Evolutionary conservation across 768 basidiomycete species (phyloP), one percentile per base, ranked within the genome.

Genomic region (Panaeolus cyanescens): DNA sequence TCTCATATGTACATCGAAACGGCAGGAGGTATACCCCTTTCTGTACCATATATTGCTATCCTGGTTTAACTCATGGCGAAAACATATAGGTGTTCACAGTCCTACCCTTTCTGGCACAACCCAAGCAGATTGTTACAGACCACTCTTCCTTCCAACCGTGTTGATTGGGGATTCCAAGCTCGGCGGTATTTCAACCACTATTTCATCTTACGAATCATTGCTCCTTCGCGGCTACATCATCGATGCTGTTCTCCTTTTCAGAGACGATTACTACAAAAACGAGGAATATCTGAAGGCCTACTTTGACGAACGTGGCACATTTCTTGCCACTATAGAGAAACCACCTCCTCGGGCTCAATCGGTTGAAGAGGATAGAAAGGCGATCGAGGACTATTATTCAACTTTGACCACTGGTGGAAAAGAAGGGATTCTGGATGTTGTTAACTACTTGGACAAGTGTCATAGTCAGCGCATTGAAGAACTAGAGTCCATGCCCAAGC

Each of bases 171-270:
- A 97, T 62, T 86, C 92, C 0, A 88, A 87, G 50, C 89, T 99
- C 4, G 96, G 96, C 22, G 96, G 96, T 1, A 99, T 99, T 54
- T 96, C 94, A 13, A 79, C 83, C 4, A 98, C 96, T 0, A 90
- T 99, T 61, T 87, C 96, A 1, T 85, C 96, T 0, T 98, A 94
- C 75, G 96, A 99, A 73, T 92, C 96, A 17, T 86, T 98, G 31
- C 69, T 89, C 5, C 78, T 96, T n/a, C 87, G 96, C 4, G 96
- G 96, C 22, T 98, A 94, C 76, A 87, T 87, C 59, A 80, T 99
- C 65, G 93, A 96, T 56, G 85, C 90, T 22, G 82, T 98, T 30
- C 70, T 98, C 22, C 80, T 96, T 64, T 94, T 98, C 74, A 84
- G 83, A 4, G 94, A 97, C 59, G 78, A 86, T 9, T 95, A 95